Percentiles rank a stretch among this genome's conserved stretches.
These are phyloP conservation scores for Entophlyctis helioformis DNA, from an alignment of 192 early-diverging fungal species.

Conservation along the genomic window DNA sequence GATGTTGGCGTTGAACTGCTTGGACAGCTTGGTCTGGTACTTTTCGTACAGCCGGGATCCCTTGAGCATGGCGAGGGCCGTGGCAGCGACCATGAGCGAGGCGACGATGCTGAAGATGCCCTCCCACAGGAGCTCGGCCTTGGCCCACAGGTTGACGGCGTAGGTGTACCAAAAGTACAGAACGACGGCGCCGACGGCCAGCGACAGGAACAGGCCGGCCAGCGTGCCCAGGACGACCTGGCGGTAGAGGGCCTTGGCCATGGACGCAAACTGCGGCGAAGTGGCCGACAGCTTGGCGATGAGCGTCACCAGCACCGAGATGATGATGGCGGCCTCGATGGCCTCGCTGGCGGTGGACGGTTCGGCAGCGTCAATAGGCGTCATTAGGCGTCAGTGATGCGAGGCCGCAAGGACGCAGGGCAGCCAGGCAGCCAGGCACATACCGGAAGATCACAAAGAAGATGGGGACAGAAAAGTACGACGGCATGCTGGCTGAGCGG, in stretches of 20 bases:
- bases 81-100: conserved; percentile 56
- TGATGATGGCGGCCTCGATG: neutral
- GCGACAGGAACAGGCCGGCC: conserved; percentile 50
- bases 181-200: conserved; percentile 62
- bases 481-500: conserved; percentile 2
- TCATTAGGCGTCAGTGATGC: too few relatives aligned
- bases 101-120: conserved; percentile 73
- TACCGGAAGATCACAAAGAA: conserved; percentile 47
- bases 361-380: too few relatives aligned
- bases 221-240: conserved; percentile 65
- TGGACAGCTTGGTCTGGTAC: too few relatives aligned
- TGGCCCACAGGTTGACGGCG: too few relatives aligned
- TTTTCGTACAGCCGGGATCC: too few relatives aligned
- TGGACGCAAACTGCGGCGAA: neutral
- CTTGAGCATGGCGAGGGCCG: conserved; percentile 66
- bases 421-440: conserved; percentile 74
- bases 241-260: neutral
- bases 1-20: too few relatives aligned
- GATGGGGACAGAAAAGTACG: conserved; percentile 21
- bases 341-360: neutral
- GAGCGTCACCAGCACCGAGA: neutral
- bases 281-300: neutral
- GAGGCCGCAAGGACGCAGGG: conserved; percentile 68
- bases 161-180: conserved; percentile 65
- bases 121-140: too few relatives aligned